Conservation (phyloP, 148 eudicot species). For the Fallopia convolvulus region DNA sequence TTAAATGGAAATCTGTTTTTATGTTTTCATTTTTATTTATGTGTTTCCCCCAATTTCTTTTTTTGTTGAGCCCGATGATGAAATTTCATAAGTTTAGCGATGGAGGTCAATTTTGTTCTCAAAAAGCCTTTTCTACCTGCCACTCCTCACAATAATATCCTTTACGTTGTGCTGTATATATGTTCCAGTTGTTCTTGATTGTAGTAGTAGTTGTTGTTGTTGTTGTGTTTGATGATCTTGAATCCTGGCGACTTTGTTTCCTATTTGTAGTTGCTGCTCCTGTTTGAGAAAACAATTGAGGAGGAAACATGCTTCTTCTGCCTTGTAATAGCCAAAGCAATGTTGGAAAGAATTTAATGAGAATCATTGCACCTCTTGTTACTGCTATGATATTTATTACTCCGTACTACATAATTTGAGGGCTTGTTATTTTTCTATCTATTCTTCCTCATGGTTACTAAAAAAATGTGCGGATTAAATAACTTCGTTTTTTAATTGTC, state of each 20-base stretch:
- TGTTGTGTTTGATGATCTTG: not conserved
- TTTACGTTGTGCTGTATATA: not conserved
- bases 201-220: not conserved
- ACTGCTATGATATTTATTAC: not conserved
- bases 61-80: not conserved
- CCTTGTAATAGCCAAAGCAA: not conserved
- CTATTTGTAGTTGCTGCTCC: not conserved
- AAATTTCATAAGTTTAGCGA: not conserved
- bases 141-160: not conserved
- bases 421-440: too few species aligned
- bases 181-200: not conserved
- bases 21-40: not conserved
- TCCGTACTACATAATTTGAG: too few species aligned
- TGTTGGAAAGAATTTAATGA: not conserved
- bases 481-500: too few species aligned
- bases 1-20: not conserved
- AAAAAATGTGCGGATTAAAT: too few species aligned
- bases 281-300: constrained; percentile 11
- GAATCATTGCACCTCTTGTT: not conserved
- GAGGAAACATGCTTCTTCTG: not conserved
- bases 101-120: constrained; percentile 2
- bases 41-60: not conserved
- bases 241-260: not conserved
- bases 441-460: too few species aligned
- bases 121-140: not conserved